Evolutionary conservation across 2,329 filamentous ascomycete genomes (phyloP).

Genomic region (Aureobasidium sp.): DNA sequence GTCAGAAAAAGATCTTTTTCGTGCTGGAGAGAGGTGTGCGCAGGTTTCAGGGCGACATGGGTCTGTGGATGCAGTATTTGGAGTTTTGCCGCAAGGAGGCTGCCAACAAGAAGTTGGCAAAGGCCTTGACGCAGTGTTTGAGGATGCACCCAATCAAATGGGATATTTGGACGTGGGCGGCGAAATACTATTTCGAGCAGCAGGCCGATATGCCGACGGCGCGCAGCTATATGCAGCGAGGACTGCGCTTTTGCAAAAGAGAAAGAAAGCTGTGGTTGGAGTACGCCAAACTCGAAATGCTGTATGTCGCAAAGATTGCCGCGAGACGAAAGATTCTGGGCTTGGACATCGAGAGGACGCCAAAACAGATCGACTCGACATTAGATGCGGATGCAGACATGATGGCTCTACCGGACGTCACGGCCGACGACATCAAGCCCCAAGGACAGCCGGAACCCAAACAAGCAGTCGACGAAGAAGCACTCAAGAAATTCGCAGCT

Average conservation of each 20-base stretch:
- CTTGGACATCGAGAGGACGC: conserved; percentile 44
- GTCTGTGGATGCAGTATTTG: conserved; percentile 86
- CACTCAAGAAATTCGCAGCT: conserved; percentile 56
- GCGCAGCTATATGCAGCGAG: conserved; percentile 78
- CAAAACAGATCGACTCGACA: conserved; percentile 35
- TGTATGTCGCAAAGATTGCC: conserved; percentile 78
- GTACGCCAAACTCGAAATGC: conserved; percentile 86
- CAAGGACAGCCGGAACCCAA: conserved; percentile 45
- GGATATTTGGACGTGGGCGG: conserved; percentile 77
- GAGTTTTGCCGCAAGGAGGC: conserved; percentile 66
- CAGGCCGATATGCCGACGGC: conserved; percentile 84
- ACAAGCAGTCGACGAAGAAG: conserved; percentile 41
- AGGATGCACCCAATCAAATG: conserved; percentile 78
- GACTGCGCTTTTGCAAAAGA: conserved; percentile 77
- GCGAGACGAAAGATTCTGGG: conserved; percentile 63
- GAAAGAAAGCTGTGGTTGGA: conserved; percentile 75
- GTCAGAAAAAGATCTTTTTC: conserved; percentile 77
- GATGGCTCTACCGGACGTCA: conserved; percentile 53
- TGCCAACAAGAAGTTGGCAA: conserved; percentile 53
- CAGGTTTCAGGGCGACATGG: conserved; percentile 74
- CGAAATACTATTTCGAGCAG: conserved; percentile 67
- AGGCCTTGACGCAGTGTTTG: conserved; percentile 61
- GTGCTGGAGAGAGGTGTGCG: conserved; percentile 80
- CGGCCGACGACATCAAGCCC: conserved; percentile 56
- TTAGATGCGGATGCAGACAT: conserved; percentile 45